Percentiles rank a stretch among this genome's conserved stretches.
phyloP scores from a whole-genome alignment of 1,284 basidiomycete genomes.

The Takashimella tepidaria region DNA sequence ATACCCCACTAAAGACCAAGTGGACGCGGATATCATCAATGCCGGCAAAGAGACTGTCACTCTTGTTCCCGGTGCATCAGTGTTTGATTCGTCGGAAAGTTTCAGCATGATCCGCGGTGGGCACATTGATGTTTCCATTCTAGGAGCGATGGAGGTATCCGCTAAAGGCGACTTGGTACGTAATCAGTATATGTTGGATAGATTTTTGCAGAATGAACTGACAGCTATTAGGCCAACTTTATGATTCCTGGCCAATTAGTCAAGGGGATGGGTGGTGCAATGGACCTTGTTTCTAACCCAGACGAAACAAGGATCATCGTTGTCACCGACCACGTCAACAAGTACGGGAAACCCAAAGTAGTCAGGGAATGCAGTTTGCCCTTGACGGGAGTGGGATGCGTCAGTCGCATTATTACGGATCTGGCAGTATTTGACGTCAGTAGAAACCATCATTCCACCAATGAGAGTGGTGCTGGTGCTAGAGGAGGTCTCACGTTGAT shows the following conservation, averaged over 20 bases:
- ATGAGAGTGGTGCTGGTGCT: background rate
- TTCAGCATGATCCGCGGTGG: slow-evolving; percentile 97
- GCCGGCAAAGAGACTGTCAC: slow-evolving; percentile 96
- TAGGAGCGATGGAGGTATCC: slow-evolving; percentile 87
- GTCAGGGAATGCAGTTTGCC: slow-evolving; percentile 76
- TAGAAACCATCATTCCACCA: slow-evolving; percentile 51
- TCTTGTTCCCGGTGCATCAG: slow-evolving; percentile 81
- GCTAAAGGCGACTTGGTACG: slow-evolving; percentile 76
- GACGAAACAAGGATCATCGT: slow-evolving; percentile 62
- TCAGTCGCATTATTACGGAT: slow-evolving; percentile 89
- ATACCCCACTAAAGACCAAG: slow-evolving; percentile 76
- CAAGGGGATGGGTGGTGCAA: slow-evolving; percentile 89
- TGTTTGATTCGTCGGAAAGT: slow-evolving; percentile 60
- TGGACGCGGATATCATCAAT: slow-evolving; percentile 93
- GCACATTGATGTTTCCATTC: slow-evolving; percentile 89
- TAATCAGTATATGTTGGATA: background rate
- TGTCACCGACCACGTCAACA: slow-evolving; percentile 59
- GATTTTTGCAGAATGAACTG: background rate
- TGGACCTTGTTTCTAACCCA: slow-evolving; percentile 91
- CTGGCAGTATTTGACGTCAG: slow-evolving; percentile 85
- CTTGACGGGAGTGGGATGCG: slow-evolving; percentile 76
- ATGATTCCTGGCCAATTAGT: slow-evolving; percentile 94
- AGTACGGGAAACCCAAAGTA: slow-evolving; percentile 84
- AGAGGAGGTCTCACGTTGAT: slow-evolving; percentile 65
- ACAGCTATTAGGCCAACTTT: slow-evolving; percentile 62